phyloP scores from a whole-genome alignment of 169 alveolate genomes.

The Plasmodium ovale region DNA sequence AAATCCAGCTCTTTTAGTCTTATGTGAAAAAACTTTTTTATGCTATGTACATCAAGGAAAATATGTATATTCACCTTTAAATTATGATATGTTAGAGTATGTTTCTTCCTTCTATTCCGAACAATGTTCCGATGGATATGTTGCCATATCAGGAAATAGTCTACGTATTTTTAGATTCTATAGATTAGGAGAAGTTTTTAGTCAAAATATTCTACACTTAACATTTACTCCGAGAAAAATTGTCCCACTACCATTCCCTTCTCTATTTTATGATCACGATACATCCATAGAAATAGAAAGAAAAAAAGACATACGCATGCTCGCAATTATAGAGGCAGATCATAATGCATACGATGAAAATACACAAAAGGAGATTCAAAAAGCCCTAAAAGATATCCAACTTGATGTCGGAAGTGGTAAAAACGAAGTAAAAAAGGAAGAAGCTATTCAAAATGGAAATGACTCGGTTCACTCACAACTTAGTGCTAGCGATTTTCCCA shows the following conservation, averaged over 20 bases:
- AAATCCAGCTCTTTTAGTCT: constrained; percentile 87
- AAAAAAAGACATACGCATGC: constrained; percentile 81
- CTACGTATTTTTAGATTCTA: constrained; percentile 88
- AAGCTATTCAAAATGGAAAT: background rate
- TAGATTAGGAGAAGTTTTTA: constrained; percentile 93
- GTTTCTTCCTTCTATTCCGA: constrained; percentile 90
- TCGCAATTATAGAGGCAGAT: constrained; percentile 93
- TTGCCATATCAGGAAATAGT: constrained; percentile 91
- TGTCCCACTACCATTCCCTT: constrained; percentile 89
- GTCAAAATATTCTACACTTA: constrained; percentile 89
- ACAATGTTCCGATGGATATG: constrained; percentile 93
- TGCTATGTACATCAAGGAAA: constrained; percentile 88
- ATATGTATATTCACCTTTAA: constrained; percentile 87
- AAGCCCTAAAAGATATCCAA: constrained; percentile 79
- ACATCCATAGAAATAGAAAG: constrained; percentile 72
- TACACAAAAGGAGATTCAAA: constrained; percentile 84
- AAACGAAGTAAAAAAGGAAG: constrained; percentile 1
- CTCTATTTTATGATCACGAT: constrained; percentile 80
- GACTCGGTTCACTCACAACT: background rate
- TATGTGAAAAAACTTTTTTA: constrained; percentile 91
- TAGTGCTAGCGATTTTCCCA: too few species aligned
- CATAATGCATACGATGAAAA: constrained; percentile 90
- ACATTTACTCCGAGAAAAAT: constrained; percentile 95
- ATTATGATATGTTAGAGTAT: constrained; percentile 91
- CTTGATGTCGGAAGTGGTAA: constrained; percentile 51